phyloP scores from a whole-genome alignment of 1,139 yeast species.

The Hanseniaspora sp. region DNA sequence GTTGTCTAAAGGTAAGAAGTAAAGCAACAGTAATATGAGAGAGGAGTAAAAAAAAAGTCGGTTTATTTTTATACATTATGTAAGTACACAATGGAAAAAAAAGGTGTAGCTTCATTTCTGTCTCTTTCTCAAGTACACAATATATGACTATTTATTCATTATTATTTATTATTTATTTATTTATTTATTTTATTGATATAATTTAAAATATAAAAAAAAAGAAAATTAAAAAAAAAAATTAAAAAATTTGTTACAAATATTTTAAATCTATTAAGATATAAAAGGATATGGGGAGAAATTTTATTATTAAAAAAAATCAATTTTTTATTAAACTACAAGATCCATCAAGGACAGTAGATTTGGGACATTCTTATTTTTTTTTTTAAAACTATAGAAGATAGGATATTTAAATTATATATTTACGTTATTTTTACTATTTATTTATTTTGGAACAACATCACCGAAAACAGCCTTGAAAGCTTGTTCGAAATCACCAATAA shows the following conservation, averaged over 20 bases:
- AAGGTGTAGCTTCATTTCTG: no score
- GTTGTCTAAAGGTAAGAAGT: constrained; percentile 49
- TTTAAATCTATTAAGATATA: background rate
- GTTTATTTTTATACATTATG: no score
- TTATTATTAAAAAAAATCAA: background rate
- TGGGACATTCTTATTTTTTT: background rate
- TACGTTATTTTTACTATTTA: background rate
- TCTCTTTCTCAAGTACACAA: no score
- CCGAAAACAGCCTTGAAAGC: constrained; percentile 50
- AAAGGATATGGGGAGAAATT: background rate
- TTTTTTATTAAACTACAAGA: background rate
- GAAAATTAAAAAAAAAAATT: no score
- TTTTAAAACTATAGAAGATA: no score
- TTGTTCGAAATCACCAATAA: constrained; percentile 76
- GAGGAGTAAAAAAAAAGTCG: no score
- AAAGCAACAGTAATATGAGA: background rate
- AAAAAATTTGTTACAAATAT: no score
- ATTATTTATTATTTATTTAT: constrained; percentile 8
- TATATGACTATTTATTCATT: constrained; percentile 2
- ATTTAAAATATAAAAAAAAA: no score
- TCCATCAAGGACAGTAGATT: background rate
- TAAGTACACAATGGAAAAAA: no score
- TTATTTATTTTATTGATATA: background rate
- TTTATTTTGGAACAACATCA: constrained; percentile 17
- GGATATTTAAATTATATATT: no score